Base-by-base conservation (phyloP, 2,329 filamentous ascomycete genomes). In the Sporothrix pallida region DNA sequence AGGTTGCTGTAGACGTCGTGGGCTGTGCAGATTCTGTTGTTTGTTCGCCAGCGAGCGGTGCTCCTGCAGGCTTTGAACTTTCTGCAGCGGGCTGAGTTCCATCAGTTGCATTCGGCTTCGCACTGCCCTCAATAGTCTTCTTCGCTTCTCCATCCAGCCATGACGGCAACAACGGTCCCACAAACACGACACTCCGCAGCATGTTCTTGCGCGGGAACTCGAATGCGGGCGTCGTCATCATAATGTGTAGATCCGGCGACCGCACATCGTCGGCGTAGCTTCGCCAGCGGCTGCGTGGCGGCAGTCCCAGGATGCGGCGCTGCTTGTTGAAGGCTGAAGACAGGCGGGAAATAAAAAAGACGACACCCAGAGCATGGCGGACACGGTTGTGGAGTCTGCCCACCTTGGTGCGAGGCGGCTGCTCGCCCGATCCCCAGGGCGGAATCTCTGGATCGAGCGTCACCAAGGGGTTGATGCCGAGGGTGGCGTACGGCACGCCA, bases 381-480 rank as follows among this genome's bases (percentile, higher is more conserved):
- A 81, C 79, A 15, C 78, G 73, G 70, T 81, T 83, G 73, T 76
- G 74, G 17, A 81, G 26, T 68, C 78, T 63, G 0, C 78, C 78
- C 1, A 79, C 23, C 54, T 74, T 75, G 3, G 79, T 79, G 0
- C 76, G 75, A 5, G 81, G 78, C 12, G 81, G 82, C 44, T 76
- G 76, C 60, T 50, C 23, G 12, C 75, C 75, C 1, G 77, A 73
- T 1, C 82, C 82, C 3, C 81, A 82, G 7, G 79, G 79, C 1
- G 80, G 78, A 5, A 80, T 76, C 67, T 83, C 82, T 46, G 75
- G 75, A 58, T 75, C 73, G 2, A 73, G 62, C 7, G 75, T 76
- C 3, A 76, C 75, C n/a, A 83, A 78, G 1, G 82, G 82, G 48
- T 83, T 82, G 2, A 83, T 81, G 3, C 82, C 82, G 10, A 83